A percentile compares a stretch with the other conserved stretches of the same genome.
phyloP scores from a whole-genome alignment of 2,329 filamentous ascomycete species.

The Aaosphaeria pasadenensis region DNA sequence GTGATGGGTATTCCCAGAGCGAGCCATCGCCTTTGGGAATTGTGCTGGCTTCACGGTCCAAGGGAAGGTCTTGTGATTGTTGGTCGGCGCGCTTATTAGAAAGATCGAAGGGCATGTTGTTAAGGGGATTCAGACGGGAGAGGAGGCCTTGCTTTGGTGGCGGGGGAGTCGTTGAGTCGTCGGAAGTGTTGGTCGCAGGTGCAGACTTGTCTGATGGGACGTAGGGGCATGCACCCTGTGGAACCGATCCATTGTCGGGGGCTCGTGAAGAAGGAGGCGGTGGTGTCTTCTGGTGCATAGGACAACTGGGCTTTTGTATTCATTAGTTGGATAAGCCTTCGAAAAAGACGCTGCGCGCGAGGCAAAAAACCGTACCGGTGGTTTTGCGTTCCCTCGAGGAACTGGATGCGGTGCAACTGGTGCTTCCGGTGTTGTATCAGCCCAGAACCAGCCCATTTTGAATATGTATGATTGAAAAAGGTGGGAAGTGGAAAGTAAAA shows the following conservation, averaged over 20 bases:
- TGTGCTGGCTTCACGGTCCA: slow-evolving; percentile 77
- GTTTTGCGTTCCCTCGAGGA: slow-evolving; percentile 47
- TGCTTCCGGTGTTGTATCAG: slow-evolving; percentile 49
- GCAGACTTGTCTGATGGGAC: slow-evolving; percentile 42
- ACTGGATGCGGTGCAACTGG: slow-evolving; percentile 47
- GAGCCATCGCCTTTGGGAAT: slow-evolving; percentile 80
- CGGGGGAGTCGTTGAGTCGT: slow-evolving; percentile 23
- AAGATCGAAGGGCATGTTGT: slow-evolving; percentile 91
- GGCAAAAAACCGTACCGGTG: slow-evolving; percentile 49
- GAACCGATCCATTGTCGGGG: slow-evolving; percentile 22
- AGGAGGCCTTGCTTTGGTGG: slow-evolving; percentile 50
- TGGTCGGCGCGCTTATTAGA: slow-evolving; percentile 74
- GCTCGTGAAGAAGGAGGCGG: slow-evolving; percentile 26
- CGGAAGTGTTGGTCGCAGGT: slow-evolving; percentile 13
- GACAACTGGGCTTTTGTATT: slow-evolving; percentile 58
- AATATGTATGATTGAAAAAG: slow-evolving; percentile 4
- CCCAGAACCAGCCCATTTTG: slow-evolving; percentile 70
- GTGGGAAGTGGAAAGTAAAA: slow-evolving; percentile 2
- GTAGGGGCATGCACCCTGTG: slow-evolving; percentile 50
- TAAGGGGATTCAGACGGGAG: slow-evolving; percentile 73
- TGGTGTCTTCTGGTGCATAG: slow-evolving; percentile 59
- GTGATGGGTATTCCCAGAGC: slow-evolving; percentile 97
- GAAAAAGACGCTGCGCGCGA: slow-evolving; percentile 1
- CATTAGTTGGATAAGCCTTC: slow-evolving; percentile 16
- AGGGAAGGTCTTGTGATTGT: slow-evolving; percentile 72